These are phyloP conservation scores for grape (Vitis vinifera) DNA, from an alignment of 164 flowering plant genomes.

Conservation along the genomic window ASM3070453v1 NC_081812.1:9982501-9983000, in stretches of 20 bases:
- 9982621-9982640: conserved; percentile 32
- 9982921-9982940: background rate
- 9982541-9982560: conserved; percentile 33
- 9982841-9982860: conserved; percentile 26
- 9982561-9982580: conserved; percentile 39
- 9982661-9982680: conserved; percentile 26
- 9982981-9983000: background rate
- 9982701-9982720: too few relatives aligned
- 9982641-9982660: conserved; percentile 40
- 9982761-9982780: conserved; percentile 46
- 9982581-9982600: conserved; percentile 29
- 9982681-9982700: conserved; percentile 13
- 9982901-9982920: too few relatives aligned
- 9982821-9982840: conserved; percentile 35
- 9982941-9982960: background rate
- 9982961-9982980: background rate
- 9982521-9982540: conserved; percentile 24
- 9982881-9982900: conserved; percentile 25
- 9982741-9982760: too few relatives aligned
- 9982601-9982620: conserved; percentile 26
- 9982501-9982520: conserved; percentile 24
- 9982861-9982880: conserved; percentile 36
- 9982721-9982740: too few relatives aligned
- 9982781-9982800: conserved; percentile 39
- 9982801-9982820: conserved; percentile 42